Evolutionary conservation across 2,329 filamentous ascomycete genomes (phyloP), one percentile per base, ranked within the genome.

Genomic region (Xylaria sp.): DNA sequence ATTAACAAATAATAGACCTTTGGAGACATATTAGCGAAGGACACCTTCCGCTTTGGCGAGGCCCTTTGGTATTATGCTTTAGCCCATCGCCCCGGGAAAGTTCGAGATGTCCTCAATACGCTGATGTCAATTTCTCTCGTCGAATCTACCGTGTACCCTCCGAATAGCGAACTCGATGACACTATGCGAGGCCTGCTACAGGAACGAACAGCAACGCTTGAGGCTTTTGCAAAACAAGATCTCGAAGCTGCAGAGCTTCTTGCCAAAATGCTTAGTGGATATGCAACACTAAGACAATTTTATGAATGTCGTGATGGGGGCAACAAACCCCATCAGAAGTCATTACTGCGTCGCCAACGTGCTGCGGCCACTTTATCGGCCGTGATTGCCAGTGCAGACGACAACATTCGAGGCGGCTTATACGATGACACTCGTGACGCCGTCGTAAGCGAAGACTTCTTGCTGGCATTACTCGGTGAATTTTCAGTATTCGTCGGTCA

Each of bases 41-140:
- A 89, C 49, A 91, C 92, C 0, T 88, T 93, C 74, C 88, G 91
- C 63, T 97, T 95, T 74, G 95, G 95, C 63, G 89, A 95, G 72
- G 93, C 93, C 0, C 86, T 98, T 23, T 90, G 96, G 82, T 97
- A 97, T 83, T 98, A 96, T 78, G 92, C 95, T 28, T 88, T 97
- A 13, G 92, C 94, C 3, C 94, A 97, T 76, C 89, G 90, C 31
- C 83, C 89, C 1, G 85, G 87, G 71, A 97, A 95, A 80, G 90
- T 97, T 61, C 93, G 93, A 75, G 90, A 94, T 71, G 92, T 97
- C 23, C 86, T 97, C 51, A 93, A 97, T 77, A 87, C 96, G 3
- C 88, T 98, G 61, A 95, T 94, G 74, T 93, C 93, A 2, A 92
- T 94, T 78, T 97, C 92, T 54, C 86, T 98, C 17, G 87, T 97